phyloP scores from a whole-genome alignment of 1,284 basidiomycete species.

The Tilletia walkeri region DNA sequence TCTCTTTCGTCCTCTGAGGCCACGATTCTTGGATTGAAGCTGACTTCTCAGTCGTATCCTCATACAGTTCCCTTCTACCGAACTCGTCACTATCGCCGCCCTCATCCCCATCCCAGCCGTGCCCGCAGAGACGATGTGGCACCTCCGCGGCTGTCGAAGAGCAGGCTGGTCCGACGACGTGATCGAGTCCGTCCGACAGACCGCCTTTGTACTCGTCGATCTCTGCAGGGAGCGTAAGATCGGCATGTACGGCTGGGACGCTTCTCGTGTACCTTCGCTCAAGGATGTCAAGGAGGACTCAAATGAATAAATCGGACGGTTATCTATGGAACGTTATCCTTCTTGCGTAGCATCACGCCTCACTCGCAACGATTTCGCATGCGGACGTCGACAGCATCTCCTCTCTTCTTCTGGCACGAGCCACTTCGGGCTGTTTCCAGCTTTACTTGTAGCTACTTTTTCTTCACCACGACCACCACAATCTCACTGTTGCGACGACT shows the following conservation, averaged over 20 bases:
- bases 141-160: slow-evolving; percentile 27
- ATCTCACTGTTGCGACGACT: too few relatives aligned
- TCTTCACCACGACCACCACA: too few relatives aligned
- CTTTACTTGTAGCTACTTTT: too few relatives aligned
- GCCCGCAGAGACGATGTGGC: slow-evolving; percentile 29
- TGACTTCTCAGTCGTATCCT: neutral
- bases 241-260: slow-evolving; percentile 16
- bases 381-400: too few relatives aligned
- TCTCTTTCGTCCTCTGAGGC: neutral
- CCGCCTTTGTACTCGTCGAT: slow-evolving; percentile 16
- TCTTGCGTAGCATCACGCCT: too few relatives aligned
- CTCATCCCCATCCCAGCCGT: slow-evolving; percentile 24
- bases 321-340: too few relatives aligned
- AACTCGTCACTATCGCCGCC: slow-evolving; percentile 25
- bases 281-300: slow-evolving; percentile 3
- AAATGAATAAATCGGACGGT: neutral
- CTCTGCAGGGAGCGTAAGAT: slow-evolving; percentile 1
- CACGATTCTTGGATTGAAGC: neutral
- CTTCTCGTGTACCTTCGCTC: neutral
- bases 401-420: too few relatives aligned
- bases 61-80: slow-evolving; percentile 16
- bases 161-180: slow-evolving; percentile 28
- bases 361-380: too few relatives aligned
- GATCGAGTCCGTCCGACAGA: slow-evolving; percentile 18
- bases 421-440: too few relatives aligned